Base-by-base conservation (phyloP, 768 basidiomycete genomes). In the Phlebiopsis gigantea region DNA sequence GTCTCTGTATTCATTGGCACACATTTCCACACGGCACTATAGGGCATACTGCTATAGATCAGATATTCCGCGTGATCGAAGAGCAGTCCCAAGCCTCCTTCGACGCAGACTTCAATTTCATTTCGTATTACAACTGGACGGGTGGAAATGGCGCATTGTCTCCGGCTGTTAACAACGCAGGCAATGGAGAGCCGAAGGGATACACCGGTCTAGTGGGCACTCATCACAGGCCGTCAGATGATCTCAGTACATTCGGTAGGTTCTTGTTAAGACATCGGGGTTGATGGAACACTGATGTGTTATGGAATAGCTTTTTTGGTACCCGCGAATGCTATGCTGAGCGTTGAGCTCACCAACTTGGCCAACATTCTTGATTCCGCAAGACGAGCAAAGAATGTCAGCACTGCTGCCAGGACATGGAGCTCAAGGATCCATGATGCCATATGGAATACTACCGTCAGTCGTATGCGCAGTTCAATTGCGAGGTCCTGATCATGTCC, bases 121-220 rank as follows among this genome's bases (percentile, higher is more conserved):
- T 89, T 52, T 88, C 87, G 6, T 88, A 82, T 68, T 91, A 88
- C 67, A 89, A 88, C 65, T 91, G 88, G 89, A 90, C 88, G 5
- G 88, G 89, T 17, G 81, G 80, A 15, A 69, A 75, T 50, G 85
- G 86, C 12, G 73, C 85, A 15, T 75, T 89, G 44, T 76, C 82
- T 31, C 86, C 87, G 4, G 70, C 75, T 17, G 87, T 90, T 1
- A 70, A 75, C 46, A 90, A 91, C 66, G 69, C 64, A 0, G 89
- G 89, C 5, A 88, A 87, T 61, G 85, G 85, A 5, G 88, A 90
- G 66, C 89, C 85, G 0, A 89, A 85, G 64, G 83, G 77, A 7
- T 86, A 80, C 63, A 88, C 85, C 1, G 89, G 88, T 29, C 73
- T 87, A 57, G 84, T 91, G 14, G 87, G 87, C 25, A 91, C 88